Evolutionary conservation across 2,329 filamentous ascomycete species (phyloP).

Genomic region (Sporothrix pallida): DNA sequence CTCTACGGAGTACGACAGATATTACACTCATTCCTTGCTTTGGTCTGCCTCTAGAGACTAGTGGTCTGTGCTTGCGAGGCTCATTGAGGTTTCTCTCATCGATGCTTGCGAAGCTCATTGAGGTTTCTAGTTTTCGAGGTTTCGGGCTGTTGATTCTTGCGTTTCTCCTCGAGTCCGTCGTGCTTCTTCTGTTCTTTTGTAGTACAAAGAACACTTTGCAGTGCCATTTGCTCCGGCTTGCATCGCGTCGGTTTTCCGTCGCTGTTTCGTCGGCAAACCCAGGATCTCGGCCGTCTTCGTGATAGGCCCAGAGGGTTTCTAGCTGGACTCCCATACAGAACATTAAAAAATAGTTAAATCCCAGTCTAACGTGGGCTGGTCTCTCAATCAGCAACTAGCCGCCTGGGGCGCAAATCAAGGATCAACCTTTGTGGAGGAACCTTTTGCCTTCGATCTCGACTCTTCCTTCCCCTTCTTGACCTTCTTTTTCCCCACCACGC

Average conservation of each 20-base stretch:
- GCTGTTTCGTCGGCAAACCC: background rate
- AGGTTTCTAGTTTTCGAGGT: too few relatives aligned
- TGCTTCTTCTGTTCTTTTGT: background rate
- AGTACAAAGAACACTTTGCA: background rate
- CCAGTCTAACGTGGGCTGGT: slow-evolving; percentile 2
- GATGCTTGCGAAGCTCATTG: too few relatives aligned
- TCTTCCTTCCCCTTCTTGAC: background rate
- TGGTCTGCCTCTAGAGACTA: background rate
- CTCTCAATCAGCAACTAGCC: slow-evolving; percentile 26
- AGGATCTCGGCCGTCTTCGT: background rate
- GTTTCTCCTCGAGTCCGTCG: too few relatives aligned
- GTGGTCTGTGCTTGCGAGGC: background rate
- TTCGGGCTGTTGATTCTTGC: too few relatives aligned
- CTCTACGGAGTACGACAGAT: background rate
- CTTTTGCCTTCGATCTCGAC: slow-evolving; percentile 1
- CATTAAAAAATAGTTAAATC: background rate
- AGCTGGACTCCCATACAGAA: too few relatives aligned
- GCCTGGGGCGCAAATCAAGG: slow-evolving; percentile 8
- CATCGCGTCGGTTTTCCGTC: background rate
- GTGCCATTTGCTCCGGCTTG: background rate
- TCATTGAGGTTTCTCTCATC: too few relatives aligned
- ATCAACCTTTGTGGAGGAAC: slow-evolving; percentile 12
- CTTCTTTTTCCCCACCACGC: background rate
- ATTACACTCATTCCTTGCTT: background rate
- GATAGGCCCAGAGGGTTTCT: background rate